Evolutionary conservation across 169 alveolate species (phyloP).

Genomic region (Besnoitia besnoiti): DNA sequence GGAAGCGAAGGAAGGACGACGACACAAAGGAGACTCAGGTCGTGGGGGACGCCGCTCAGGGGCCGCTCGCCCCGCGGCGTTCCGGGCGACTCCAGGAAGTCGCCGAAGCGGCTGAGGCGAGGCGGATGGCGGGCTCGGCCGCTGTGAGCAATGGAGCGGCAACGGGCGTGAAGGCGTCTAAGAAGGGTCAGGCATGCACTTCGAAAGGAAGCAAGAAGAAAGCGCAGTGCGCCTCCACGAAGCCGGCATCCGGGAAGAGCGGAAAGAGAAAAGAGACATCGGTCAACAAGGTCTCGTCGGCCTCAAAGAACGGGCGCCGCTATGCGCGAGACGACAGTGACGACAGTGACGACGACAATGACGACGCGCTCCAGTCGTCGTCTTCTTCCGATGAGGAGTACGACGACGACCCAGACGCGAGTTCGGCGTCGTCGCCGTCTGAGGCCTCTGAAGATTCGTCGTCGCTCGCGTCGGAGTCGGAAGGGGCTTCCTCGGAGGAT

Average conservation of each 20-base stretch:
- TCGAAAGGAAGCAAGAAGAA: slow-evolving; percentile 15
- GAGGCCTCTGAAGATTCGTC: neutral
- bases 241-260: slow-evolving; percentile 21
- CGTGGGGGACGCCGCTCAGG: too few species aligned
- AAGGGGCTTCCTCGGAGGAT: neutral
- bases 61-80: too few species aligned
- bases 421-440: neutral
- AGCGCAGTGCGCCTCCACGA: slow-evolving; percentile 22
- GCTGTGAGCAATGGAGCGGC: neutral
- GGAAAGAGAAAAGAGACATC: too few species aligned
- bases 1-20: neutral
- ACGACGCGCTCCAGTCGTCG: neutral
- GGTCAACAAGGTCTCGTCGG: too few species aligned
- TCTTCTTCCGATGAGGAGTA: neutral
- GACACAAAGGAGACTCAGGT: neutral
- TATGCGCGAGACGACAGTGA: slow-evolving; percentile 13
- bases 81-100: neutral
- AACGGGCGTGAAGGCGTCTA: slow-evolving; percentile 1
- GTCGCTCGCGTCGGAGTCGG: neutral
- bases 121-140: neutral
- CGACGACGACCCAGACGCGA: neutral
- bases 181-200: slow-evolving; percentile 1
- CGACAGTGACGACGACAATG: neutral
- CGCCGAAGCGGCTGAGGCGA: neutral
- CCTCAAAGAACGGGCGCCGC: too few species aligned